Conservation (phyloP, 1,284 basidiomycete genomes). For the Heliocybe sulcata region DNA sequence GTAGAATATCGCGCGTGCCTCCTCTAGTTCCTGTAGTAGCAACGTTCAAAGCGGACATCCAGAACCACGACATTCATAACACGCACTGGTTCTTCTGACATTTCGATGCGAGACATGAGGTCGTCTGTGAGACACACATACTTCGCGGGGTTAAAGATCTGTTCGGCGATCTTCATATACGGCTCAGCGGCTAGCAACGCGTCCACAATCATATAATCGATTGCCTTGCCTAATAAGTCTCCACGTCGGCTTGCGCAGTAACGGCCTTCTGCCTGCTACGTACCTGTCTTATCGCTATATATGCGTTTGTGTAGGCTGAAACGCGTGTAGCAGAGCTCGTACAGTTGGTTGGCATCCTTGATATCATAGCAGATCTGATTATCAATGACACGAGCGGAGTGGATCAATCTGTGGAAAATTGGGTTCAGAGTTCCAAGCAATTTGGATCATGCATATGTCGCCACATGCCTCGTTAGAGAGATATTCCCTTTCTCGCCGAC, state of each 20-base stretch:
- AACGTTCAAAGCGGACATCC: background rate
- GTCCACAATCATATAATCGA: conserved; percentile 78
- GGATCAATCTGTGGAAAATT: conserved; percentile 32
- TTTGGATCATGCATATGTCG: conserved; percentile 5
- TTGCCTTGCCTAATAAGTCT: conserved; percentile 48
- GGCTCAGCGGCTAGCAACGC: conserved; percentile 61
- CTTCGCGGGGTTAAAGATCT: conserved; percentile 47
- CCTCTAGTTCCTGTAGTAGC: conserved; percentile 43
- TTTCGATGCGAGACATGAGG: conserved; percentile 53
- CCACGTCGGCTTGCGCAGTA: too few relatives aligned
- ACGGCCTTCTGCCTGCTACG: too few relatives aligned
- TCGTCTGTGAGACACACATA: conserved; percentile 63
- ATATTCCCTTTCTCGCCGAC: conserved; percentile 58
- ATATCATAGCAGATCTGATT: conserved; percentile 71
- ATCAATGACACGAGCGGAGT: conserved; percentile 66
- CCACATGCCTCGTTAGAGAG: conserved; percentile 43
- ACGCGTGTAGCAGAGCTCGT: conserved; percentile 63
- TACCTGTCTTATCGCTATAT: conserved; percentile 73
- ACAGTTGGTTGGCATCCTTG: conserved; percentile 70
- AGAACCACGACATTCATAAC: background rate
- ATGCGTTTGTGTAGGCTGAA: conserved; percentile 72
- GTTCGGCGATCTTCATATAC: conserved; percentile 46
- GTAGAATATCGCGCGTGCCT: conserved; percentile 49
- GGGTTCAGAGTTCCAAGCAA: background rate
- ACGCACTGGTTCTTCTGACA: conserved; percentile 39